These are phyloP conservation scores for Pythium utonaiense DNA, from an alignment of 352 stramenopile genomes.

Conservation along the genomic window DNA sequence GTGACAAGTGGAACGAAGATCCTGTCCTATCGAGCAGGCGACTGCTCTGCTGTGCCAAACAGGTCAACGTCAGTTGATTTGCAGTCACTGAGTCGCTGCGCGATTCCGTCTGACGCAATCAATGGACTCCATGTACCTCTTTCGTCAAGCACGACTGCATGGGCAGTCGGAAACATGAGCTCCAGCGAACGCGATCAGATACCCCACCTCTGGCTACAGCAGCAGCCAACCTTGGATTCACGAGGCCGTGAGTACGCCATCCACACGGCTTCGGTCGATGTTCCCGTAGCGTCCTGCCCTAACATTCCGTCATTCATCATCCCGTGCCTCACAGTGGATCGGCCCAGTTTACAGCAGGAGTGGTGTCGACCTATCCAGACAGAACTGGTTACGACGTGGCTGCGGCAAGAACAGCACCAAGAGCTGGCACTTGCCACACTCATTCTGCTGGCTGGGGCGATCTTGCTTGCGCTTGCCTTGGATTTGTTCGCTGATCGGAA, in stretches of 20 bases:
- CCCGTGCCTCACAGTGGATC: slow-evolving; percentile 24
- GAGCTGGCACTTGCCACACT: slow-evolving; percentile 26
- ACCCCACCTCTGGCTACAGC: slow-evolving; percentile 13
- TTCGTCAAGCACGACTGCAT: slow-evolving; percentile 10
- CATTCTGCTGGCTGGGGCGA: slow-evolving; percentile 25
- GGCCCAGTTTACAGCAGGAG: slow-evolving; percentile 12
- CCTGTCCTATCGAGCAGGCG: slow-evolving; percentile 10
- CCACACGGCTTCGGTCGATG: slow-evolving; percentile 13
- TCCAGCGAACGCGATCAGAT: background rate
- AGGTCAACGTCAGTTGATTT: slow-evolving; percentile 7
- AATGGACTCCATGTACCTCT: background rate
- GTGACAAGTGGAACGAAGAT: slow-evolving; percentile 2
- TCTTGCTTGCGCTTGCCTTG: slow-evolving; percentile 26
- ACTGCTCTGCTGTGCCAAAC: background rate
- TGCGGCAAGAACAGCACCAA: slow-evolving; percentile 26
- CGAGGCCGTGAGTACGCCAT: slow-evolving; percentile 20
- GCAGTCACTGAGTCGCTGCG: slow-evolving; percentile 15
- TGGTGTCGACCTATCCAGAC: slow-evolving; percentile 29
- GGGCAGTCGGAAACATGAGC: slow-evolving; percentile 22
- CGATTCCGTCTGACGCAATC: background rate
- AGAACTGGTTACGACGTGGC: slow-evolving; percentile 25
- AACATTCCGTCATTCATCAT: slow-evolving; percentile 19
- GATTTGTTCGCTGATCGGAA: slow-evolving; percentile 33
- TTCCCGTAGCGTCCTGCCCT: slow-evolving; percentile 9
- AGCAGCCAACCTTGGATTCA: background rate